phyloP scores from a whole-genome alignment of 2,329 filamentous ascomycete genomes.

The Atkinsonella hypoxylon region DNA sequence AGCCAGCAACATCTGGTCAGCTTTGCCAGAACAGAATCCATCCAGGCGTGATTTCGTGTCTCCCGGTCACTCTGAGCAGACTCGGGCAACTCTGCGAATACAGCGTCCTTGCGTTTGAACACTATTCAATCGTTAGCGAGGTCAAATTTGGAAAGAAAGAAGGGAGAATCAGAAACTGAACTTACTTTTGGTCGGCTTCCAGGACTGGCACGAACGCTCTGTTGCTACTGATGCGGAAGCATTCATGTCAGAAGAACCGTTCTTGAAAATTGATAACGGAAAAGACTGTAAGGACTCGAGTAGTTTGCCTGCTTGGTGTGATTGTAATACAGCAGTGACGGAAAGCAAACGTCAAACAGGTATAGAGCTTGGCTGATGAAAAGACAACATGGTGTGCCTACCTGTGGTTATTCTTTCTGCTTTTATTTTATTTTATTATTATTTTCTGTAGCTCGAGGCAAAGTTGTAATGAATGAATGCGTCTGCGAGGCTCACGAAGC shows the following conservation, averaged over 20 bases:
- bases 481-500: not conserved
- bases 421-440: not conserved
- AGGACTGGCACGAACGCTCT: not conserved
- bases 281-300: not conserved
- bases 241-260: not conserved
- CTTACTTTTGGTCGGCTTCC: not conserved
- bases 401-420: not conserved
- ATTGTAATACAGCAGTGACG: not conserved
- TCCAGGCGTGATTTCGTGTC: slow-evolving; percentile 1
- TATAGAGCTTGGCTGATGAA: not conserved
- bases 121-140: slow-evolving; percentile 1
- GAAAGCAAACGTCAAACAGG: slow-evolving; percentile 3
- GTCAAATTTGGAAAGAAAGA: not conserved
- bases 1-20: slow-evolving; percentile 6
- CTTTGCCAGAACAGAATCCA: not conserved
- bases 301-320: slow-evolving; percentile 2
- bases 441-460: not conserved
- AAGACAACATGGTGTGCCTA: not conserved
- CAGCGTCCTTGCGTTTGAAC: not conserved
- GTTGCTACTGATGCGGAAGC: not conserved
- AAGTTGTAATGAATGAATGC: not conserved
- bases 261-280: not conserved
- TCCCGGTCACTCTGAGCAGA: not conserved
- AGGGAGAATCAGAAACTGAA: not conserved
- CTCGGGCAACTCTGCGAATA: not conserved